Evolutionary conservation across 2,329 filamentous ascomycete species (phyloP).

Genomic region (Neofusicoccum cordaticola): DNA sequence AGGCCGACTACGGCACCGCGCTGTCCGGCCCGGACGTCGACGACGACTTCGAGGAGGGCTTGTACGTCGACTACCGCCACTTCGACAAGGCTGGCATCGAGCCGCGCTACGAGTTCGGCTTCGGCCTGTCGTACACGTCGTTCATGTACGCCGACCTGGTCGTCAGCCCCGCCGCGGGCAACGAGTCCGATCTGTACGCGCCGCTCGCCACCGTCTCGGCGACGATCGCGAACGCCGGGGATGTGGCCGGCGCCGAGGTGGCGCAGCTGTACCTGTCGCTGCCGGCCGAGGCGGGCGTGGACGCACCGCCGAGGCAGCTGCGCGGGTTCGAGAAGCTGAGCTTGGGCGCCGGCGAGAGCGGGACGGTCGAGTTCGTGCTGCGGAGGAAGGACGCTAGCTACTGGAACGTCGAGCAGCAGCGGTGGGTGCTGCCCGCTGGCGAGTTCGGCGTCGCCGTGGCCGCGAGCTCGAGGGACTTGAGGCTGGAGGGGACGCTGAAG

Average conservation of each 20-base stretch:
- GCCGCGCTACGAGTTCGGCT: conserved; percentile 46
- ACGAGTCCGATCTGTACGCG: conserved; percentile 29
- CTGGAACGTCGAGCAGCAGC: conserved; percentile 31
- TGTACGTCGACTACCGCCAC: conserved; percentile 46
- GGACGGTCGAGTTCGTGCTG: conserved; percentile 33
- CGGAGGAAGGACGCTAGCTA: conserved; percentile 36
- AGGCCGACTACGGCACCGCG: conserved; percentile 32
- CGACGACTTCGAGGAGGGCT: conserved; percentile 39
- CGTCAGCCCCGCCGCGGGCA: conserved; percentile 24
- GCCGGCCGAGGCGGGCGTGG: conserved; percentile 26
- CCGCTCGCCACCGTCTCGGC: conserved; percentile 35
- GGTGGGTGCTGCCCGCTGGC: conserved; percentile 36
- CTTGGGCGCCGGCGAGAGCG: conserved; percentile 29
- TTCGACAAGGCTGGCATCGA: conserved; percentile 42
- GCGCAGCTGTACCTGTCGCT: conserved; percentile 39
- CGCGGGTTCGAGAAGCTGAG: conserved; percentile 37
- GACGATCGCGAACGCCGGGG: conserved; percentile 35
- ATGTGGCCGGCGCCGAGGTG: conserved; percentile 36
- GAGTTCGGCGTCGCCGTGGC: conserved; percentile 34
- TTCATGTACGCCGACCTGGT: conserved; percentile 39
- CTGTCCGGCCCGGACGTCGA: conserved; percentile 23
- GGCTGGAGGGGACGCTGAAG: conserved; percentile 13
- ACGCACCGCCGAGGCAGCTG: conserved; percentile 34
- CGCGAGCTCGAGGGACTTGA: conserved; percentile 36
- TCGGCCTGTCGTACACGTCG: conserved; percentile 43